A percentile compares a stretch with the other conserved stretches of the same genome.
Conservation (phyloP, 805 yeast genomes). For the Ogataea methanolica region DNA sequence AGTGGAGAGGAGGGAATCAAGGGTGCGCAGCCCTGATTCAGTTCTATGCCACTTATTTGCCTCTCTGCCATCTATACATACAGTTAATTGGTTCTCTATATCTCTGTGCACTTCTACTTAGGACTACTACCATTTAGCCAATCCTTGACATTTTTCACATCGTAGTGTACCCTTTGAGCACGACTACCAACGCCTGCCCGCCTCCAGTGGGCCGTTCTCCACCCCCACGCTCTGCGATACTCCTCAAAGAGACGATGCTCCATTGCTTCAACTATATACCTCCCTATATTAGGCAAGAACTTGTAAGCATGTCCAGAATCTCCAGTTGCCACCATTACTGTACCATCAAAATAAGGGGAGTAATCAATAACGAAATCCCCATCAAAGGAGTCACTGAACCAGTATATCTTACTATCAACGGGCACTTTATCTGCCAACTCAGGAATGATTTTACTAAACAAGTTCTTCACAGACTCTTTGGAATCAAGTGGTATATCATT, state of each 20-base stretch:
- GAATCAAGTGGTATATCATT: conserved; percentile 27
- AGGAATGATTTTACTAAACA: conserved; percentile 31
- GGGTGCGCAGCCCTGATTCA: too few species aligned
- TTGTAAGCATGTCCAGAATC: conserved; percentile 45
- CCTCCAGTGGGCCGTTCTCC: conserved; percentile 20
- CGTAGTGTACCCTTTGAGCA: not conserved
- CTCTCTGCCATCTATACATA: too few species aligned
- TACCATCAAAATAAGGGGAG: conserved; percentile 26
- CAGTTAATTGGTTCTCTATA: not conserved
- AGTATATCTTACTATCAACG: conserved; percentile 29
- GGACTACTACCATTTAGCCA: not conserved
- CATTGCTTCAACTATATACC: conserved; percentile 31
- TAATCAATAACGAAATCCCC: conserved; percentile 35
- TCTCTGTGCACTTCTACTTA: conserved; percentile 3
- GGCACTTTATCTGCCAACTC: conserved; percentile 30
- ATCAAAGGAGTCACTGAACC: conserved; percentile 35
- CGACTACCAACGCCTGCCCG: not conserved
- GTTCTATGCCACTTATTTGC: too few species aligned
- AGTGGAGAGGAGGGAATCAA: too few species aligned
- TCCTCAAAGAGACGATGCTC: conserved; percentile 25
- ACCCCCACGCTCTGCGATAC: conserved; percentile 26
- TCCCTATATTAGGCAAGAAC: conserved; percentile 41
- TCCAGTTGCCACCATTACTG: conserved; percentile 36
- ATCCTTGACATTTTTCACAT: not conserved
- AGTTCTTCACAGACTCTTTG: conserved; percentile 22